phyloP scores from a whole-genome alignment of 495 filamentous ascomycete genomes.

The Neurospora sp. region DNA sequence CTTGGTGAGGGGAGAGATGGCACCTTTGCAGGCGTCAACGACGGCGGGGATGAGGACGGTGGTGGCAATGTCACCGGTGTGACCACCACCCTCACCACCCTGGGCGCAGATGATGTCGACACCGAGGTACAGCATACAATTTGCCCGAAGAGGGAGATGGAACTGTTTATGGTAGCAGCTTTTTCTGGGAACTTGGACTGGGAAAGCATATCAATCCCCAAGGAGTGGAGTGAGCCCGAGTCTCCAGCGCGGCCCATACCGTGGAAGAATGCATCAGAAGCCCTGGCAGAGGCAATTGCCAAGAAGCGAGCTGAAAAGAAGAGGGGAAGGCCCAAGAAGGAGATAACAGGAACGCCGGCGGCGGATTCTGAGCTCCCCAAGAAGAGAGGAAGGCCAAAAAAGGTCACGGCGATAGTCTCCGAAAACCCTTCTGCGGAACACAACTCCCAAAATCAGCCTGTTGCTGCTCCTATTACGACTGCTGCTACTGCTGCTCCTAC shows the following conservation, averaged over 20 bases:
- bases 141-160: neutral
- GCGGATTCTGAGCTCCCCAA: neutral
- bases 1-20: slow-evolving; percentile 81
- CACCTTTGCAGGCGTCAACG: slow-evolving; percentile 66
- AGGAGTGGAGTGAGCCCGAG: too few relatives aligned
- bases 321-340: neutral
- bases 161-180: neutral
- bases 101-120: slow-evolving; percentile 84
- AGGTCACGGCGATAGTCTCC: neutral
- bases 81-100: slow-evolving; percentile 73
- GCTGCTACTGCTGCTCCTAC: neutral
- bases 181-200: neutral
- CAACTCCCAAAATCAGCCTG: neutral
- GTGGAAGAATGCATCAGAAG: neutral
- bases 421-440: neutral
- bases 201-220: neutral
- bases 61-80: slow-evolving; percentile 68
- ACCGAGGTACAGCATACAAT: slow-evolving; percentile 43
- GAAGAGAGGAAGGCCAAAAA: neutral
- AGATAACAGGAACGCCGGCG: neutral
- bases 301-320: neutral
- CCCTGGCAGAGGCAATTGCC: neutral
- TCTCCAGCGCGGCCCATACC: too few relatives aligned
- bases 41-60: slow-evolving; percentile 74
- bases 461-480: neutral